These are phyloP conservation scores for Paspalum notatum DNA, from an alignment of 176 grass and related monocot species.

Conservation along the genomic window DNA sequence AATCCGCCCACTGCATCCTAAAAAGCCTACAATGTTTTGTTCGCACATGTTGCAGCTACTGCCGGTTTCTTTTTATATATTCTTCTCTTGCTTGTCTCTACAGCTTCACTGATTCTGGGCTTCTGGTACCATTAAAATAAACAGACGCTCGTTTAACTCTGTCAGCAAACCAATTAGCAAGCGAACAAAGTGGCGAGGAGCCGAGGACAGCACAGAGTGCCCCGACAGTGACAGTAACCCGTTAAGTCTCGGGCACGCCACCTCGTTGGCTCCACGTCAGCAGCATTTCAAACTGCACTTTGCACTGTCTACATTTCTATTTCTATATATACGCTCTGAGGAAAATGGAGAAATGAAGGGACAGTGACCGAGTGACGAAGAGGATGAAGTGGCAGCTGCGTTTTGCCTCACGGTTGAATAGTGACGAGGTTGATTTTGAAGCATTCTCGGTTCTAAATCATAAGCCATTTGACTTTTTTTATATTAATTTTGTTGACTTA, in stretches of 20 bases:
- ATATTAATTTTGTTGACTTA: no score
- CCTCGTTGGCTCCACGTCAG: conserved; percentile 28
- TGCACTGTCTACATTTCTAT: no score
- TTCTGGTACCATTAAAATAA: conserved; percentile 15
- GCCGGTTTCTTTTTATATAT: conserved; percentile 13
- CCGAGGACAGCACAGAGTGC: conserved; percentile 22
- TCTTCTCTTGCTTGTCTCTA: conserved; percentile 14
- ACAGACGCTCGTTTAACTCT: neutral
- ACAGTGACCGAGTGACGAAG: no score
- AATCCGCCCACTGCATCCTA: conserved; percentile 23
- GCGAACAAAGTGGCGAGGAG: conserved; percentile 12
- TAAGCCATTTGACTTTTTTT: no score
- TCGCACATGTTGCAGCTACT: conserved; percentile 9
- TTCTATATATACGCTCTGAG: no score
- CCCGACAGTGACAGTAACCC: conserved; percentile 14
- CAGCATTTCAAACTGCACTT: neutral
- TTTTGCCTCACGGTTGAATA: no score
- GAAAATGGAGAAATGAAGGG: no score
- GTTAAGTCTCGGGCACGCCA: conserved; percentile 24
- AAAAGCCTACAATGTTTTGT: conserved; percentile 23
- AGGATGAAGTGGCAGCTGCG: no score
- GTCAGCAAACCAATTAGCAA: neutral
- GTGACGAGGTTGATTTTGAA: no score
- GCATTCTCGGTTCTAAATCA: no score
- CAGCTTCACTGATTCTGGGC: neutral